Evolutionary conservation across 2,329 filamentous ascomycete species (phyloP).

Genomic region (Hypoxylon sp.): DNA sequence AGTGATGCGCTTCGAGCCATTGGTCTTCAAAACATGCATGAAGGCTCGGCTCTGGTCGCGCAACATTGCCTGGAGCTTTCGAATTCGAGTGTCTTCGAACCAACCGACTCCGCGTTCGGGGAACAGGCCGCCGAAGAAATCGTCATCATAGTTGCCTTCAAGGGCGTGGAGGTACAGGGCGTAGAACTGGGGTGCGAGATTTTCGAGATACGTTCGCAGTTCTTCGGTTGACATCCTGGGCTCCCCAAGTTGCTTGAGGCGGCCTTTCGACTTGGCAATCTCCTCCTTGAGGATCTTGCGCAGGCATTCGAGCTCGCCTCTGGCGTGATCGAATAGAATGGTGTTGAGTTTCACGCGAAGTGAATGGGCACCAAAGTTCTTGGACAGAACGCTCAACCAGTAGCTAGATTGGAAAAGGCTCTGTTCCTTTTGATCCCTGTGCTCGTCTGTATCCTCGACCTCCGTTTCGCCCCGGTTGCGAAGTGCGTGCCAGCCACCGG

Average conservation of each 20-base stretch:
- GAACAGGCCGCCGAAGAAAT: slow-evolving; percentile 49
- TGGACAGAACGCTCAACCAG: slow-evolving; percentile 42
- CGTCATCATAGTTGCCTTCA: slow-evolving; percentile 51
- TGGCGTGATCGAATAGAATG: slow-evolving; percentile 46
- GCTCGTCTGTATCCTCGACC: slow-evolving; percentile 22
- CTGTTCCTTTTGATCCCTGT: slow-evolving; percentile 46
- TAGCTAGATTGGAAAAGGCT: slow-evolving; percentile 44
- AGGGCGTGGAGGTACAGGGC: slow-evolving; percentile 49
- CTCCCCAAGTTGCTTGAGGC: slow-evolving; percentile 38
- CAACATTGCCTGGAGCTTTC: slow-evolving; percentile 46
- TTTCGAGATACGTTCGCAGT: slow-evolving; percentile 45
- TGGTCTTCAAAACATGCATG: slow-evolving; percentile 39
- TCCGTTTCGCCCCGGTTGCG: slow-evolving; percentile 55
- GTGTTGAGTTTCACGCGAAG: slow-evolving; percentile 50
- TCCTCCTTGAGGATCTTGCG: slow-evolving; percentile 40
- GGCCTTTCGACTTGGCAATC: slow-evolving; percentile 25
- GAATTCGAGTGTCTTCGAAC: slow-evolving; percentile 34
- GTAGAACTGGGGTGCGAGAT: slow-evolving; percentile 50
- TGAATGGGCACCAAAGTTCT: slow-evolving; percentile 47
- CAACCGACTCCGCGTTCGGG: neutral
- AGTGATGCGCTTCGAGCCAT: slow-evolving; percentile 41
- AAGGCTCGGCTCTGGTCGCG: slow-evolving; percentile 46
- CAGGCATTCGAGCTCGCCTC: slow-evolving; percentile 41
- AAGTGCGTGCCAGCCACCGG: slow-evolving; percentile 62
- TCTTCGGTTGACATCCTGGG: slow-evolving; percentile 41